A percentile compares a stretch with the other conserved stretches of the same genome.
Conservation (phyloP, 2,329 filamentous ascomycete species). For the Chaetomium sp. region DNA sequence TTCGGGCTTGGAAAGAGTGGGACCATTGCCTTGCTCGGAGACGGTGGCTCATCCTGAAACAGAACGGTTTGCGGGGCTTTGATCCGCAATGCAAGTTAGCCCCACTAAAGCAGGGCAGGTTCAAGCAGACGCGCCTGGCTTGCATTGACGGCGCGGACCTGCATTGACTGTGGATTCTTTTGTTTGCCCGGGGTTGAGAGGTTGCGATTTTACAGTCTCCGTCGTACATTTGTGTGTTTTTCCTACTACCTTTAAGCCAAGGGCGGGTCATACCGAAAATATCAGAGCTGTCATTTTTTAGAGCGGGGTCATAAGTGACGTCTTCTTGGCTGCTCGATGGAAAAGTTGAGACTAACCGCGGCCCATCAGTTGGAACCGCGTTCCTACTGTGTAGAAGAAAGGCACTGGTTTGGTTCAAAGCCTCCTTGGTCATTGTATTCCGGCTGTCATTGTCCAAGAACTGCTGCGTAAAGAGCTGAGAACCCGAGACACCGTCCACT, state of each 20-base stretch:
- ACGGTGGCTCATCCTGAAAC: conserved; percentile 33
- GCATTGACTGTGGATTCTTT: conserved; percentile 1
- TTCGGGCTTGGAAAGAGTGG: conserved; percentile 17
- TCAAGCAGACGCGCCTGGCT: conserved; percentile 5
- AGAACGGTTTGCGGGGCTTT: conserved; percentile 32
- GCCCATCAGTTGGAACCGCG: neutral
- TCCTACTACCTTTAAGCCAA: neutral
- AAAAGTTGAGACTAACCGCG: no score
- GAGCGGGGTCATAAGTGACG: conserved; percentile 13
- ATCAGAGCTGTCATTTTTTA: neutral
- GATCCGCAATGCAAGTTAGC: conserved; percentile 25
- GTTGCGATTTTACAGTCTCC: neutral
- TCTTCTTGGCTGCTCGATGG: neutral
- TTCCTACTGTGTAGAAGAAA: neutral
- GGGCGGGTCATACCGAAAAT: neutral
- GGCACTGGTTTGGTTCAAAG: neutral
- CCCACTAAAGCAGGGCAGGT: conserved; percentile 13
- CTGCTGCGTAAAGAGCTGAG: neutral
- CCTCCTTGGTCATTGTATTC: neutral
- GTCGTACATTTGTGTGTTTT: neutral
- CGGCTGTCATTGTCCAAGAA: no score
- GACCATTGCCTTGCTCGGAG: conserved; percentile 19
- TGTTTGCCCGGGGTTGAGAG: neutral
- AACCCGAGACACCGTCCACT: neutral
- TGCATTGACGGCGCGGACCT: conserved; percentile 5